phyloP scores from a whole-genome alignment of 2,329 filamentous ascomycete species.

The Epichloe sibirici region DNA sequence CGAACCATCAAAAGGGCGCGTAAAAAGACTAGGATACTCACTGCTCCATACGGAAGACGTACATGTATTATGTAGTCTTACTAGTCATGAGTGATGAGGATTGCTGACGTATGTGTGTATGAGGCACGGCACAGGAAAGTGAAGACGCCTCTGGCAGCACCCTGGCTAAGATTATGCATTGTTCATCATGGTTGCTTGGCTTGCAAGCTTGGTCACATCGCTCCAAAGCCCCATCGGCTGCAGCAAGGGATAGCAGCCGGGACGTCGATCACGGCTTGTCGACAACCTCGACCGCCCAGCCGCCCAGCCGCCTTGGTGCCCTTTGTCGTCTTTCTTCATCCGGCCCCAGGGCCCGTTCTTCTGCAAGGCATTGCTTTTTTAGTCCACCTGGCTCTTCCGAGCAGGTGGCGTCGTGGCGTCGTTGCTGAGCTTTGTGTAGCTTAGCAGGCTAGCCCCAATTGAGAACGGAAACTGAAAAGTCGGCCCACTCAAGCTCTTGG shows the following conservation, averaged over 20 bases:
- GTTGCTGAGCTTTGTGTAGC: constrained; percentile 1
- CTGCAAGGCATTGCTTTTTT: constrained; percentile 8
- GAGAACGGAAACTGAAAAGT: constrained; percentile 2
- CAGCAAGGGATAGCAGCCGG: constrained; percentile 4
- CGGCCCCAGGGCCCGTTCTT: not conserved
- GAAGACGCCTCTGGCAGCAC: not conserved
- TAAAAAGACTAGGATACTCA: not conserved
- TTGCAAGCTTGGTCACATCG: not conserved
- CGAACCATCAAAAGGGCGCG: not conserved
- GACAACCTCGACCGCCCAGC: not conserved
- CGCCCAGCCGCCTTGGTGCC: not conserved
- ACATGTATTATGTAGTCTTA: not conserved
- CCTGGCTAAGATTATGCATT: not conserved
- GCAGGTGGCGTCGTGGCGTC: constrained; percentile 6
- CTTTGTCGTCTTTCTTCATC: not conserved
- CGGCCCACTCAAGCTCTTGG: not conserved
- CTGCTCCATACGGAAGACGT: not conserved
- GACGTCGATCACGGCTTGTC: constrained; percentile 1
- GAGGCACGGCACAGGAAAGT: not conserved
- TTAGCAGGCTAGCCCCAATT: constrained; percentile 3
- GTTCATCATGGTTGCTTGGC: not conserved
- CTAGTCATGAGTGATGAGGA: not conserved
- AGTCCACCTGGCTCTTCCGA: constrained; percentile 1
- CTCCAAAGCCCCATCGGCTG: not conserved
- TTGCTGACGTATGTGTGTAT: not conserved